Evolutionary conservation across 331 rosid species (phyloP), one percentile per base, ranked within the genome.

Genomic region (Erythrophleum ivorense): DNA sequence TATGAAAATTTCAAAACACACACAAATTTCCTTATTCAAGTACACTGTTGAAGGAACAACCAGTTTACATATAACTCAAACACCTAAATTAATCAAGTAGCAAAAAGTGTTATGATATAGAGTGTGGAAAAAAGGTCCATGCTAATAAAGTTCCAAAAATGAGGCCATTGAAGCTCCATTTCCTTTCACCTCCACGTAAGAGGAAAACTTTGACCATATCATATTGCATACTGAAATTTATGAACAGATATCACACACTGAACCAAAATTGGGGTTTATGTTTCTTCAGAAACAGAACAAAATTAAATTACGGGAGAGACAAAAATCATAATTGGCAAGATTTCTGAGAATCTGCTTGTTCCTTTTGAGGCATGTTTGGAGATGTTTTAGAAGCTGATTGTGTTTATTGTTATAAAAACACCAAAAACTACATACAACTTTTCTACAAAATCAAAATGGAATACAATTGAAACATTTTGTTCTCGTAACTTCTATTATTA

Each of bases 121-220:
- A 68, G 45, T 8, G 53, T 46, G 58, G 18, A n/a, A 75, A 74
- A 48, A 48, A 58, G 1, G 36, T 16, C 19, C 49, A 63, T 14
- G 7, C 18, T 55, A 73, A 80, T 50, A 62, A 62, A 48, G 21
- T 62, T 60, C 53, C 18, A 29, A 43, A 80, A 5, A n/a, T 15
- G 16, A 63, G 38, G 58, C 45, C 67, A 80, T 80, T 80, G 36
- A 38, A 38, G 54, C 15, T 71, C 31, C 41, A 45, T 71, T 59
- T 58, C 70, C 7, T 31, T 43, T 58, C 34, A 43, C 29, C 40
- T 66, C 38, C 77, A 10, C 2, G 36, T 57, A 69, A 60, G 67
- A 59, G 70, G 34, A 43, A 24, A 16, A 3, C 29, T 71, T 48
- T 41, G 54, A 50, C 38, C 38, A 49, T 29, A 54, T 78, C 50